These are phyloP conservation scores for Rhizophagus sp. DNA, from an alignment of 192 early-diverging fungal species.

Conservation along the genomic window DNA sequence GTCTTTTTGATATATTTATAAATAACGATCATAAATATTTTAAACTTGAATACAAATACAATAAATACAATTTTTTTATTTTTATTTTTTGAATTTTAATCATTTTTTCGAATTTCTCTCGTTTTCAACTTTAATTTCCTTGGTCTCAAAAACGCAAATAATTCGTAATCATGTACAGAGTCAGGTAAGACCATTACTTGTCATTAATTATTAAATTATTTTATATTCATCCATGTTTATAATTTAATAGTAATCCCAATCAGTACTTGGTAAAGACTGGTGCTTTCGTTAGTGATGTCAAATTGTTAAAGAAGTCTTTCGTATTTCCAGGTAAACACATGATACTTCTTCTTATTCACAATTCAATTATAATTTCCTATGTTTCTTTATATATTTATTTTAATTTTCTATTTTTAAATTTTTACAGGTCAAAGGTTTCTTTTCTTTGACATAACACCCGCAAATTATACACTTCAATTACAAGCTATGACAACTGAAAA, in stretches of 20 bases:
- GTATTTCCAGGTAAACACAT: conserved; percentile 40
- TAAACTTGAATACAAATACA: not conserved
- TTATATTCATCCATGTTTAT: not conserved
- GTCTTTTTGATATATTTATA: not conserved
- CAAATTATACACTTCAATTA: conserved; percentile 45
- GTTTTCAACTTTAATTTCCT: too few relatives aligned
- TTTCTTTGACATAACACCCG: conserved; percentile 42
- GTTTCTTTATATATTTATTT: not conserved
- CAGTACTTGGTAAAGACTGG: conserved; percentile 51
- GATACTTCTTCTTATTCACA: too few relatives aligned
- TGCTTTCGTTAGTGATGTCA: conserved; percentile 38
- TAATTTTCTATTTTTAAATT: not conserved
- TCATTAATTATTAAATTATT: too few relatives aligned
- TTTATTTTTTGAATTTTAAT: not conserved
- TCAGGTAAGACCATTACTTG: not conserved
- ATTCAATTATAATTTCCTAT: not conserved
- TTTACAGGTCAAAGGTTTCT: not conserved
- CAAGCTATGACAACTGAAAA: conserved; percentile 55
- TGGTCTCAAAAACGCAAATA: not conserved
- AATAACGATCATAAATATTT: not conserved
- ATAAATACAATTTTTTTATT: too few relatives aligned
- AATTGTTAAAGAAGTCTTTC: conserved; percentile 39
- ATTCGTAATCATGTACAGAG: conserved; percentile 1
- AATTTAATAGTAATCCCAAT: conserved; percentile 31
- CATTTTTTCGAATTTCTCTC: not conserved